phyloP scores from a whole-genome alignment of 345 rosid species.

The Citrus inodora region DNA sequence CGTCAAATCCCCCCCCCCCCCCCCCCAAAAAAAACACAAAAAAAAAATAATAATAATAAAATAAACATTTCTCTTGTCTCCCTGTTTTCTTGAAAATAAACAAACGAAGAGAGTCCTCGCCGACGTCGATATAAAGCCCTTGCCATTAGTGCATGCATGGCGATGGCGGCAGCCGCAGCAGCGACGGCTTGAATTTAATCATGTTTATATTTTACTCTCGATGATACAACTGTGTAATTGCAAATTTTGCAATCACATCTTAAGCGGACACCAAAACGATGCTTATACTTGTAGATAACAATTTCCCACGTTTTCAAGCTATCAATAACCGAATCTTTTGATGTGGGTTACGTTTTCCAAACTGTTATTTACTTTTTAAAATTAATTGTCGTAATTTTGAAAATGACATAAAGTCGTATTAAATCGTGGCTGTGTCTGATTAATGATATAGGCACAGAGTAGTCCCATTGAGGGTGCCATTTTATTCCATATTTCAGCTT shows the following conservation, averaged over 20 bases:
- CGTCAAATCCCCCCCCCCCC: no score
- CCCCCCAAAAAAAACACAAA: no score
- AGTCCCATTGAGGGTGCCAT: slow-evolving; percentile 18
- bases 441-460: background rate
- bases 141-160: background rate
- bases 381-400: slow-evolving; percentile 7
- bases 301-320: slow-evolving; percentile 60
- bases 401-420: slow-evolving; percentile 39
- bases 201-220: background rate
- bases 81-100: background rate
- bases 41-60: no score
- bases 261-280: slow-evolving; percentile 10
- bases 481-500: slow-evolving; percentile 21
- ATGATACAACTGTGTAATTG: no score
- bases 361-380: background rate
- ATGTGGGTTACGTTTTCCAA: slow-evolving; percentile 14
- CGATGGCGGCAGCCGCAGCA: background rate
- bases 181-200: background rate
- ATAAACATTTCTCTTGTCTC: background rate
- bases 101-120: background rate
- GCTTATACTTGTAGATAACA: slow-evolving; percentile 73
- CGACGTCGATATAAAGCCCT: background rate
- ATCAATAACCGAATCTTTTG: slow-evolving; percentile 55
- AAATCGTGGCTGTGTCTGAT: slow-evolving; percentile 14
- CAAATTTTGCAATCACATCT: slow-evolving; percentile 27